Conservation (phyloP, 2,329 filamentous ascomycete species). For the Seiridium unicorne region DNA sequence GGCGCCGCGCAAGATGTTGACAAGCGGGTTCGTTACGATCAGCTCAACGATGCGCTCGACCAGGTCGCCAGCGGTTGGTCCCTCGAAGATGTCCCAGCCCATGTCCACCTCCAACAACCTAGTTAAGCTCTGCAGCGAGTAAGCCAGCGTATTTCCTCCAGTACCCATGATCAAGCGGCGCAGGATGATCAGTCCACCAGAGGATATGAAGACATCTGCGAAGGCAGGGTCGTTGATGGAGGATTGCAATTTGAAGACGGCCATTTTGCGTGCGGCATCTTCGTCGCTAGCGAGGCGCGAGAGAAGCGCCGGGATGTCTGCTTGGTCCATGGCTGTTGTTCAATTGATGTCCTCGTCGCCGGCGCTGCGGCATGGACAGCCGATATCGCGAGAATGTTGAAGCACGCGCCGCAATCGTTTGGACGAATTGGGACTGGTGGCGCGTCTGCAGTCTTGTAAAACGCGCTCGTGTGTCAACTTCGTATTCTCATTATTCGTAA, state of each 20-base stretch:
- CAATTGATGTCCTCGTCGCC: background rate
- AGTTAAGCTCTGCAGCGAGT: conserved; percentile 85
- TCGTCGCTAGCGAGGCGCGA: conserved; percentile 67
- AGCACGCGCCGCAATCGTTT: background rate
- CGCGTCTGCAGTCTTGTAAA: background rate
- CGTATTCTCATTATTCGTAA: conserved; percentile 4
- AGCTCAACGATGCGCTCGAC: conserved; percentile 81
- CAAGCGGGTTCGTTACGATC: conserved; percentile 90
- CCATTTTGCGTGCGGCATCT: conserved; percentile 96
- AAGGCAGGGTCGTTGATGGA: conserved; percentile 96
- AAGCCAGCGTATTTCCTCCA: conserved; percentile 91
- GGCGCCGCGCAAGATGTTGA: conserved; percentile 94
- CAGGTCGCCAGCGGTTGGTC: conserved; percentile 60
- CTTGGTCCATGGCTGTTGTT: conserved; percentile 56
- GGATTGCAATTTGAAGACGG: conserved; percentile 94
- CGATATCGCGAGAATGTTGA: background rate
- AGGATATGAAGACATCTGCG: conserved; percentile 91
- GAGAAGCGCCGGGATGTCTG: conserved; percentile 64
- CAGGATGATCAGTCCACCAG: conserved; percentile 79
- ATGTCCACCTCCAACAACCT: conserved; percentile 92
- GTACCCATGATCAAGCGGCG: conserved; percentile 81
- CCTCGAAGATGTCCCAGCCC: conserved; percentile 88
- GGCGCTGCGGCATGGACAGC: background rate
- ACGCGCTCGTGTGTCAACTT: background rate
- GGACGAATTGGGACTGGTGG: background rate